phyloP scores from a whole-genome alignment of 163 green algal genomes.

The Smithsoniella earleae region DNA sequence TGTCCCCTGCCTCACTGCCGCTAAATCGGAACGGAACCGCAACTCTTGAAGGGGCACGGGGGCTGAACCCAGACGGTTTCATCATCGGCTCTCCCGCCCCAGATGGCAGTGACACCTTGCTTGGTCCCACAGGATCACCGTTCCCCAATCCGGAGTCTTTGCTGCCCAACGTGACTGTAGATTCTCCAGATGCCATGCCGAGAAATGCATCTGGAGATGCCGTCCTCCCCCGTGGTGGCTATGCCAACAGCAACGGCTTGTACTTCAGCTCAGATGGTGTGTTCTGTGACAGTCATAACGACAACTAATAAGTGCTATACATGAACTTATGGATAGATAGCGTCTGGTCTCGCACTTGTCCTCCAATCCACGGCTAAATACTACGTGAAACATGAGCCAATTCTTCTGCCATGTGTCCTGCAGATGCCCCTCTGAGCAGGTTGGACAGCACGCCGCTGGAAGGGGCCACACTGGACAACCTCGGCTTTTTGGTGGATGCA shows the following conservation, averaged over 20 bases:
- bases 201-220: not conserved
- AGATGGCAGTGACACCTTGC: not conserved
- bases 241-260: not conserved
- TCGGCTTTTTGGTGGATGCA: not conserved
- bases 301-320: too few species aligned
- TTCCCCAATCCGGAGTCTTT: not conserved
- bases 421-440: not conserved
- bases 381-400: too few species aligned
- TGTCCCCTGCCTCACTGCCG: not conserved
- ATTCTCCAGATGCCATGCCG: not conserved
- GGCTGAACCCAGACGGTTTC: slow-evolving; percentile 5
- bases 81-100: not conserved
- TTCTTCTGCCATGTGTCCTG: too few species aligned
- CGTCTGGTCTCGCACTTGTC: too few species aligned
- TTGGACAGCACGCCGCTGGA: not conserved
- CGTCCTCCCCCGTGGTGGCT: not conserved
- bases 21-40: not conserved
- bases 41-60: not conserved
- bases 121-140: not conserved
- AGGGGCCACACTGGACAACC: not conserved
- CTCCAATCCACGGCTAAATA: too few species aligned
- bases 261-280: not conserved
- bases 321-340: too few species aligned
- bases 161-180: slow-evolving; percentile 8
- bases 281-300: too few species aligned